Evolutionary conservation across 2,329 filamentous ascomycete species (phyloP), one percentile per base, ranked within the genome.

Genomic region (Cladorrhinum sp.): DNA sequence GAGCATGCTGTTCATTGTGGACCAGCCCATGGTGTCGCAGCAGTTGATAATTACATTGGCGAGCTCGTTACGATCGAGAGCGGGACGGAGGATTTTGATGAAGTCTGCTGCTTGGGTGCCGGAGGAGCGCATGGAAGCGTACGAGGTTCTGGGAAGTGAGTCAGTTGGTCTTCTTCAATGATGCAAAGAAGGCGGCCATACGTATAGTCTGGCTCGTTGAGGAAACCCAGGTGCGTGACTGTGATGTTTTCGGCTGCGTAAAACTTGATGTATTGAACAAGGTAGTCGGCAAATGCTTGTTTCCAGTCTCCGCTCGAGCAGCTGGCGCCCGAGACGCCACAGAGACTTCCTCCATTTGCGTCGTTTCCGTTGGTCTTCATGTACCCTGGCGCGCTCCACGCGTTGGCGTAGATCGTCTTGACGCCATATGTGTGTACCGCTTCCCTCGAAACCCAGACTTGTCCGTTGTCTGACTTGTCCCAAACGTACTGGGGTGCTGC

Each of bases 361-460:
- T 72, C 72, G 28, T 67, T 66, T 8, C 67, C 65, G 58, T 72
- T 74, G 2, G 72, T 73, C 66, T 74, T 73, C 70, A 74, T 73
- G 58, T 70, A 73, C 1, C 70, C 72, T 21, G 70, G 71, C 8
- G 73, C 71, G 46, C 64, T 70, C 70, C 71, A 73, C 4, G 71
- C 71, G 65, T 74, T 64, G 1, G 75, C 76, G 63, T 81, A 79
- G 62, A 81, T 76, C 1, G 71, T 75, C 26, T 72, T 82, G 7
- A 80, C 74, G 0, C 77, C 76, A 64, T 77, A 76, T 52, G 62
- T 67, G 53, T 67, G 51, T 24, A 63, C 64, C 3, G 70, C 78
- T 63, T 78, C 72, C 64, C 78, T 69, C 12, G 75, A 74, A 18
- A 81, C 65, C 68, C 74, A 79, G 9, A 80, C 67, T 68, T 80